phyloP scores from a whole-genome alignment of 2,329 filamentous ascomycete genomes.

The Didymella glomerata region DNA sequence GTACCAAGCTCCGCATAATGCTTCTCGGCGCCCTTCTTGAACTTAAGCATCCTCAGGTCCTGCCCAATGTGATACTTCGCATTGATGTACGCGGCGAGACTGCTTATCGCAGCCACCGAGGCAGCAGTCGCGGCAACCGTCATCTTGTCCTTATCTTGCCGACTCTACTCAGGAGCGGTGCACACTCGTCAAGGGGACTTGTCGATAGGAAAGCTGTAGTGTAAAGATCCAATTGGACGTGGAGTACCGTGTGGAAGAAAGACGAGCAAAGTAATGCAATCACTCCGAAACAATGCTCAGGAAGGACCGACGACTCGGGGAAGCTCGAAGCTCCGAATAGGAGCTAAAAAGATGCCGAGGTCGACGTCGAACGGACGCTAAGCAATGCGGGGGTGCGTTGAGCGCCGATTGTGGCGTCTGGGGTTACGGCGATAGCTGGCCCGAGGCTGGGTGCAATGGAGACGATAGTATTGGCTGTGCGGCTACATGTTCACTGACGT shows the following conservation, averaged over 20 bases:
- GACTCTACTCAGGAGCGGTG: neutral
- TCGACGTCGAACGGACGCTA: constrained; percentile 24
- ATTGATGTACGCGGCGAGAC: constrained; percentile 68
- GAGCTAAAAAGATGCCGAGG: constrained; percentile 31
- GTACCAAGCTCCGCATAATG: constrained; percentile 41
- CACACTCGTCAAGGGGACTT: neutral
- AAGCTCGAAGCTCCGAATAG: neutral
- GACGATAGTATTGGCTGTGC: neutral
- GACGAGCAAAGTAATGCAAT: neutral
- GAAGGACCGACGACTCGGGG: neutral
- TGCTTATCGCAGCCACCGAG: constrained; percentile 42
- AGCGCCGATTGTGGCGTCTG: constrained; percentile 16
- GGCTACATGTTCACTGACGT: neutral
- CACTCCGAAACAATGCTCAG: neutral
- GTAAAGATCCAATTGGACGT: neutral
- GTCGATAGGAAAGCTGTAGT: neutral
- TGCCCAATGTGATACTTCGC: constrained; percentile 72
- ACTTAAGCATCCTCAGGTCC: constrained; percentile 62
- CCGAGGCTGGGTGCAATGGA: constrained; percentile 5
- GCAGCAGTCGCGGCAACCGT: constrained; percentile 35
- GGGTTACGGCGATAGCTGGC: constrained; percentile 10
- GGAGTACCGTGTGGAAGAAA: neutral
- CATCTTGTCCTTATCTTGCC: constrained; percentile 21
- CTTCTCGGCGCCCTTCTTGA: constrained; percentile 50
- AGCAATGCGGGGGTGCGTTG: constrained; percentile 26